These are phyloP conservation scores for Flaveria trinervia DNA, from an alignment of 129 eudicot species.

Conservation along the genomic window DNA sequence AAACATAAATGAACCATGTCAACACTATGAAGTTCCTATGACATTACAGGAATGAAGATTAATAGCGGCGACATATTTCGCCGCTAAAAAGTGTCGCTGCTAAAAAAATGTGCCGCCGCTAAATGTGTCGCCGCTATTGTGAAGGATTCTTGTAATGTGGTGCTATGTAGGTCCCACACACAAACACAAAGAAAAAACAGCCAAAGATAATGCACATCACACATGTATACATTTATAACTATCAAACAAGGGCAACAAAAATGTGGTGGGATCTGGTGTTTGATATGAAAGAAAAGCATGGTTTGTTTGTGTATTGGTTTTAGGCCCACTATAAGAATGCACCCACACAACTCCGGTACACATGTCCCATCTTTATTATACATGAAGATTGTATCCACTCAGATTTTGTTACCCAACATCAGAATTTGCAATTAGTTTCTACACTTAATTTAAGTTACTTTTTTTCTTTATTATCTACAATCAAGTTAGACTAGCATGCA, in stretches of 20 bases:
- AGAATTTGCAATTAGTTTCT: slow-evolving; percentile 7
- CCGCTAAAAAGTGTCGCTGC: too few relatives aligned
- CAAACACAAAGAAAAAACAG: slow-evolving; percentile 6
- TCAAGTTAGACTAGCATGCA: background rate
- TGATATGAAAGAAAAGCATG: slow-evolving; percentile 23
- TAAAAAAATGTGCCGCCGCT: too few relatives aligned
- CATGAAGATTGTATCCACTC: slow-evolving; percentile 45
- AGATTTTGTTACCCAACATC: slow-evolving; percentile 40
- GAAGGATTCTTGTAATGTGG: background rate
- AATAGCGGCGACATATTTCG: too few relatives aligned
- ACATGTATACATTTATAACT: slow-evolving; percentile 6
- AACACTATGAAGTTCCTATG: too few relatives aligned
- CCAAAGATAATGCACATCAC: background rate
- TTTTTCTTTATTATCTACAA: background rate
- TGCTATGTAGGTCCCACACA: slow-evolving; percentile 36
- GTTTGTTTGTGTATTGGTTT: slow-evolving; percentile 33
- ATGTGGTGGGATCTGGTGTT: slow-evolving; percentile 20
- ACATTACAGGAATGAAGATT: slow-evolving; percentile 36
- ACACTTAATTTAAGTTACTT: background rate
- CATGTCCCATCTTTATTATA: slow-evolving; percentile 61
- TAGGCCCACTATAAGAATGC: slow-evolving; percentile 30
- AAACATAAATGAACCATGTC: background rate
- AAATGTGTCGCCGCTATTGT: too few relatives aligned
- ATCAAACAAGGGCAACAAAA: slow-evolving; percentile 15
- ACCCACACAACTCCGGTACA: slow-evolving; percentile 38